Evolutionary conservation across 352 stramenopile species (phyloP), one percentile per base, ranked within the genome.

Genomic region (Pythium phragmiticola): DNA sequence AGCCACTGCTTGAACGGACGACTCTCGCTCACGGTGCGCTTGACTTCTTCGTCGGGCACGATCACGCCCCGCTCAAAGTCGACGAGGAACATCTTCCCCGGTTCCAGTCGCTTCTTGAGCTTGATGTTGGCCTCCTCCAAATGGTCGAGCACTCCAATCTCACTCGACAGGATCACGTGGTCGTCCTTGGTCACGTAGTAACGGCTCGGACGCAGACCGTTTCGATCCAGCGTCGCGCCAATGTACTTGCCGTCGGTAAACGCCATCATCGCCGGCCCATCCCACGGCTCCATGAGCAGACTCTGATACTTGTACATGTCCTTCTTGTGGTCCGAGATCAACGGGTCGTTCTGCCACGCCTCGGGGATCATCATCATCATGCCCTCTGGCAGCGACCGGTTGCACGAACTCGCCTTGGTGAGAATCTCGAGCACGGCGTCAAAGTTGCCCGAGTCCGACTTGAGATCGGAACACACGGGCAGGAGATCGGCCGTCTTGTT

Each of bases 311-410:
- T 95, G 82, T 98, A 99, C 78, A 98, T 98, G 49, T 96, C 86
- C 57, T 98, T 97, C 78, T 98, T 99, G 60, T 90, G 74, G 43
- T 88, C 76, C 5, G 80, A 87, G 39, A 99, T 87, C 19, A 94
- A 82, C 45, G 85, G 74, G 70, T 99, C 97, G 68, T 98, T 97
- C 80, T 98, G 94, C 92, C 94, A 98, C 2, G 96, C 96, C 68
- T 98, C 96, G 5, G 96, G 96, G 60, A 99, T 98, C 95, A 99
- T 98, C 91, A 98, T 98, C 94, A 98, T 98, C 73, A 98, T 96
- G 26, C 81, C 85, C 72, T 99, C 95, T 3, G 94, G 94, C n/a
- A 99, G 76, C 60, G 87, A 90, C 11, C 94, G 82, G 59, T 97
- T 89, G 46, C 87, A 97, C 12, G 77, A 86, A 45, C 81, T 88